These are phyloP conservation scores for Spencermartinsiella europaea DNA, from an alignment of 805 yeast genomes.

Conservation along the genomic window DNA sequence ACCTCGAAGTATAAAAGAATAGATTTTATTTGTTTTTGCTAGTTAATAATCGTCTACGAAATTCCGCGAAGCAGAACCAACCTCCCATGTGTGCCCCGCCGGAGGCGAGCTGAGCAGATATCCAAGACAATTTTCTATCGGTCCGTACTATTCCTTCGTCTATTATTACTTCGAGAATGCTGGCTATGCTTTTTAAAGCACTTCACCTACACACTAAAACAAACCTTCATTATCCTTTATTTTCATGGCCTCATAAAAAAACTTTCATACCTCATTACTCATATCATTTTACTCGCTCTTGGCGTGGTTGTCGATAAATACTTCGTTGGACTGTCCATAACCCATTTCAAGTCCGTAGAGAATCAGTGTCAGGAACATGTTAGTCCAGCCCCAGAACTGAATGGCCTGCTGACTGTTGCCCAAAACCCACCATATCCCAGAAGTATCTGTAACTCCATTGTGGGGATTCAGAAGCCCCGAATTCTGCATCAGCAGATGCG, in stretches of 20 bases:
- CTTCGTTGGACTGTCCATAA: slow-evolving; percentile 21
- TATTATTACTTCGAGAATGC: too few species aligned
- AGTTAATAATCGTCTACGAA: too few species aligned
- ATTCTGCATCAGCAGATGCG: slow-evolving; percentile 90
- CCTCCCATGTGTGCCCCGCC: too few species aligned
- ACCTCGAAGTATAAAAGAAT: too few species aligned
- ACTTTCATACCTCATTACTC: background rate
- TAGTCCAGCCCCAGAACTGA: slow-evolving; percentile 97
- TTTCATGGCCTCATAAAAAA: background rate
- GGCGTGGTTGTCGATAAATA: slow-evolving; percentile 16
- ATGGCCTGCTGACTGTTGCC: slow-evolving; percentile 41
- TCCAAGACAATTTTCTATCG: too few species aligned
- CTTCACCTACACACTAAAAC: too few species aligned
- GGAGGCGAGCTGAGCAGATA: too few species aligned
- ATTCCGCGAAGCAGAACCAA: too few species aligned
- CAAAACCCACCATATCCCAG: slow-evolving; percentile 4
- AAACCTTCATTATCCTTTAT: background rate
- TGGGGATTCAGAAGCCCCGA: slow-evolving; percentile 40
- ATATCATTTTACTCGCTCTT: slow-evolving; percentile 12
- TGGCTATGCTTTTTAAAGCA: too few species aligned
- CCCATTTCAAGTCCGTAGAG: slow-evolving; percentile 75
- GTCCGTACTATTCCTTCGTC: too few species aligned
- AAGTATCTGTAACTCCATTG: background rate
- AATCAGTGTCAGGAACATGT: slow-evolving; percentile 73
- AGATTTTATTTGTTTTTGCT: too few species aligned